A percentile compares a stretch with the other conserved stretches of the same genome.
These are phyloP conservation scores for Candida tammaniensis DNA, from an alignment of 805 yeast genomes.

Conservation along the genomic window DNA sequence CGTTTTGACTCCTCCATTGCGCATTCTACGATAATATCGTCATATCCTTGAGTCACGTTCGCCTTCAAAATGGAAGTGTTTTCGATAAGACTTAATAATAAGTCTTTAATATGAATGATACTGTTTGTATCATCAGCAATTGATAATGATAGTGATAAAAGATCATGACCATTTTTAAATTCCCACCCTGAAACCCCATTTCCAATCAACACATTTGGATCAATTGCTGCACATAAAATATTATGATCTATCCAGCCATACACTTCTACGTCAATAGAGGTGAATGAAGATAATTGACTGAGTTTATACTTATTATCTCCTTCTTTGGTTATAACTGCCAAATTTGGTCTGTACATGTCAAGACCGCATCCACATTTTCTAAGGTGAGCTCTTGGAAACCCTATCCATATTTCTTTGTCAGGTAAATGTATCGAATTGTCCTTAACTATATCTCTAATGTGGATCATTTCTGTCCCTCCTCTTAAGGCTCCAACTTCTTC, in stretches of 20 bases:
- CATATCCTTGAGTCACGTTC: conserved; percentile 12
- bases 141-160: conserved; percentile 33
- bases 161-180: conserved; percentile 18
- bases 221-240: conserved; percentile 23
- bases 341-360: conserved; percentile 38
- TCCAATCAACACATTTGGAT: conserved; percentile 31
- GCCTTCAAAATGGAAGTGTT: conserved; percentile 9
- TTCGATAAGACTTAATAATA: conserved; percentile 21
- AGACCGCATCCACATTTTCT: conserved; percentile 38
- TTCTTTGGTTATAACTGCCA: conserved; percentile 25
- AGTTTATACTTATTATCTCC: conserved; percentile 19
- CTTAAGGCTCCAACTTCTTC: conserved; percentile 29
- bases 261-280: conserved; percentile 28
- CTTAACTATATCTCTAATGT: conserved; percentile 16
- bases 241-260: conserved; percentile 25
- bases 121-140: conserved; percentile 37
- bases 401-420: conserved; percentile 34
- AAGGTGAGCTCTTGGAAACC: conserved; percentile 40
- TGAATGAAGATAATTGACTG: conserved; percentile 29
- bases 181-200: conserved; percentile 33
- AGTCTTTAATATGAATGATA: conserved; percentile 30
- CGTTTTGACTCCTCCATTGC: conserved; percentile 23
- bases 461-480: conserved; percentile 36
- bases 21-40: conserved; percentile 27
- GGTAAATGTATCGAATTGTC: conserved; percentile 10